Base-by-base conservation (phyloP, 2,329 filamentous ascomycete species). In the Arthrobotrys sinensis region DNA sequence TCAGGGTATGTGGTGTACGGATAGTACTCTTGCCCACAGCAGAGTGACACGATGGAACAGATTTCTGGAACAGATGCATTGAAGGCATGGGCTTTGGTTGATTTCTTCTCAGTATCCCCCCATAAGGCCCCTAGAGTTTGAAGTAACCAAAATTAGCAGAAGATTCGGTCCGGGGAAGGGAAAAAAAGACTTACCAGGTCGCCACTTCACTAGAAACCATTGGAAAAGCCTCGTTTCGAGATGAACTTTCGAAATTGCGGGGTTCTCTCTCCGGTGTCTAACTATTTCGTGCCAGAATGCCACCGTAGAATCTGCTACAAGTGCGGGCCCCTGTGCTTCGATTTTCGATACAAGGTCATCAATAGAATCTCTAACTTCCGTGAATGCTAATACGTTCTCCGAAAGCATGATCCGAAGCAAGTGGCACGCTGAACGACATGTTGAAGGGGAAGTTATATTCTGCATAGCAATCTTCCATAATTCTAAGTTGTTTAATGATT, bases 131-230 rank as follows among this genome's bases (percentile, higher is more conserved):
- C 72, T 71, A 71, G 38, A 80, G 81, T 85, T 36, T 24, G 68
- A 55, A 8, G 11, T 46, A 48, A 46, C 8, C n/a, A 14, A n/a
- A 8, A 8, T 46, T 21, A 64, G n/a, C 21, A 19, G 14, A 43
- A 34, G 1, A 19, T 63, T n/a, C 14, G 50, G 60, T n/a, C 83
- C 76, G 63, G 72, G 60, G 19, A 79, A 65, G 62, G 6, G 67
- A 24, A 32, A 52, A 12, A 36, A 21, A 8, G 67, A 84, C 88
- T 83, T 86, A 95, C 93, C 90, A 80, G 94, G 92, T 80, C 90
- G 90, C 94, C 95, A 99, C 81, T 89, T 91, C 38, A 90, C 88
- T 81, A 94, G 90, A 0, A 96, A 84, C 96, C 96, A 99, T 81
- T 90, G 88, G 70, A 96, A 89, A 40, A 96, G 79, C 19, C 81